Evolutionary conservation across 306 rosid genomes (phyloP), one percentile per base, ranked within the genome.

Genomic region (Quercus wislizeni): DNA sequence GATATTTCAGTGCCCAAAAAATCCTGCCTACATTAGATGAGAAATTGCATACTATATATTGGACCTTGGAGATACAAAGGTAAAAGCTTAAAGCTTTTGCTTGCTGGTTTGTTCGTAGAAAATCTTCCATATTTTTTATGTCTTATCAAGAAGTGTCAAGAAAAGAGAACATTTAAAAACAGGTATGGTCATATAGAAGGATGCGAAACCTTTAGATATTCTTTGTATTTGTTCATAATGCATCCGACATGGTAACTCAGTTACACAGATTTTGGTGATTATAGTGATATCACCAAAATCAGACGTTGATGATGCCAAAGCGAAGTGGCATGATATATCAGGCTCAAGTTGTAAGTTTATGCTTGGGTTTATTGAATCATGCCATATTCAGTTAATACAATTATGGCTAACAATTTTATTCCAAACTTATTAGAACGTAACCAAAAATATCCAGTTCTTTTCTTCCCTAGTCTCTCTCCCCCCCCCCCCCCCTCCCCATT

Each of bases 291-390:
- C 85, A 82, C 86, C 80, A 77, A 82, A 76, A 71, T 80, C 85
- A 57, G 69, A 77, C 67, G 62, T 64, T 30, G 71, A 31, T 18
- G 71, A 65, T 65, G 71, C 71, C 21, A 65, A 65, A 65, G 19
- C 9, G 51, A 65, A 65, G 51, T 84, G n/a, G 92, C 91, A 65
- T 91, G 94, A 86, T 82, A 85, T 85, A 91, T 93, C 92, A 89
- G 88, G 46, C 91, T 89, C 91, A 84, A 87, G 94, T 84, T 73
- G 62, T 73, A 80, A 90, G 93, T 68, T 80, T 75, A 55, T 15
- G 74, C 93, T 89, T 87, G 91, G 91, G 92, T 1, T 84, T 91
- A 91, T 93, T 83, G 38, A 31, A 82, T 91, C 94, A 90, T 59
- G 92, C 90, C 55, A 78, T 46, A 88, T 58, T 76, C 31, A 74